Evolutionary conservation across 257 asterid genomes (phyloP).

Genomic region (Leonotis leonurus): DNA sequence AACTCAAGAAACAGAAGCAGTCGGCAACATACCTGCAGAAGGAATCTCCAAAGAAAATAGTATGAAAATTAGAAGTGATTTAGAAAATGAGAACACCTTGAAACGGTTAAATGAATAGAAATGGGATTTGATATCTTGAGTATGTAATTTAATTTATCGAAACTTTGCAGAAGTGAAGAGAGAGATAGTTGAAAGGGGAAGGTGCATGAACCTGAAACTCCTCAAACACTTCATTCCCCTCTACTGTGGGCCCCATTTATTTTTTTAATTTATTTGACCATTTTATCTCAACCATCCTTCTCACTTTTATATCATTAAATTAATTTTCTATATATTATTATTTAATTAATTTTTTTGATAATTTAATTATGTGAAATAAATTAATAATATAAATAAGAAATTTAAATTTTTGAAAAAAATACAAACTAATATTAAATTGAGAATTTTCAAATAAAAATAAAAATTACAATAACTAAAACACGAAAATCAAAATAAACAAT

Average conservation of each 20-base stretch:
- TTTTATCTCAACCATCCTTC: no score
- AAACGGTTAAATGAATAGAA: neutral
- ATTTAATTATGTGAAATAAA: no score
- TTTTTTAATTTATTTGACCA: neutral
- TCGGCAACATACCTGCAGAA: constrained; percentile 17
- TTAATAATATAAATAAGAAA: no score
- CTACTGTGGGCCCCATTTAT: constrained; percentile 15
- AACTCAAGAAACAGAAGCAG: neutral
- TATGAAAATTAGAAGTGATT: neutral
- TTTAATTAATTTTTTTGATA: no score
- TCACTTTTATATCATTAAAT: no score
- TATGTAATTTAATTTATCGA: neutral
- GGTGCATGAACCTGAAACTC: constrained; percentile 36
- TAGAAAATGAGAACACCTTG: neutral
- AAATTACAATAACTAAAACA: no score
- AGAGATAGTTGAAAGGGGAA: constrained; percentile 9
- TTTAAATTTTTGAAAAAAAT: no score
- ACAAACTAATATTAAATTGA: no score
- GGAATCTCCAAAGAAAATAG: neutral
- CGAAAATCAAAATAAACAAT: no score
- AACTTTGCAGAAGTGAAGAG: neutral
- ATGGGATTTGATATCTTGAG: neutral
- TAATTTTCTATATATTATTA: no score
- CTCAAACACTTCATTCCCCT: neutral
- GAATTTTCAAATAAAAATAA: no score